Evolutionary conservation across 2,329 filamentous ascomycete species (phyloP).

Genomic region (Exophiala phaeomuriformis): DNA sequence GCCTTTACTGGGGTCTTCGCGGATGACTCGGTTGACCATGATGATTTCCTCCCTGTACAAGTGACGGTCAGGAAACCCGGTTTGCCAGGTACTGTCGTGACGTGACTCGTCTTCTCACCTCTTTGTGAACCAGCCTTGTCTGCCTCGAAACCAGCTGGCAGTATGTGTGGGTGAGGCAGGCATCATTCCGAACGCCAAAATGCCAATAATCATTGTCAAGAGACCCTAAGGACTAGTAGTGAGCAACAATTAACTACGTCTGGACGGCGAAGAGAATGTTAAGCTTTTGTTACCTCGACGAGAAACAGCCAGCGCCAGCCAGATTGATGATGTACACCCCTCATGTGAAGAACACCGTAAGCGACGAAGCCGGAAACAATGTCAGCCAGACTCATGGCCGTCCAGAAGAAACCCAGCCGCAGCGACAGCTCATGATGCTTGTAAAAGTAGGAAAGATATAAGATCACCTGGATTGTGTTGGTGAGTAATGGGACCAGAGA

Average conservation of each 20-base stretch:
- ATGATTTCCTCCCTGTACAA: constrained; percentile 47
- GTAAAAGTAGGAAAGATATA: constrained; percentile 56
- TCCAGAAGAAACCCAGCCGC: constrained; percentile 65
- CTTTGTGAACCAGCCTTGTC: constrained; percentile 53
- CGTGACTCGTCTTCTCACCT: constrained; percentile 17
- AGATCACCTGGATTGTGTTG: constrained; percentile 10
- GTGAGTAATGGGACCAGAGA: too few relatives aligned
- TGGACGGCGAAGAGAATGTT: background rate
- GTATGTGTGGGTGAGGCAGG: constrained; percentile 61
- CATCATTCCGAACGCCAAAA: constrained; percentile 53
- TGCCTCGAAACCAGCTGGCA: constrained; percentile 39
- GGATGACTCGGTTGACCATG: constrained; percentile 52
- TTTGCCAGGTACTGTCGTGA: background rate
- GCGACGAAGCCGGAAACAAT: constrained; percentile 25
- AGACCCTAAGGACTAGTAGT: constrained; percentile 26
- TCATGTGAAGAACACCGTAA: constrained; percentile 32
- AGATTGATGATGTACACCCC: constrained; percentile 32
- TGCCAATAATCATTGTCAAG: constrained; percentile 49
- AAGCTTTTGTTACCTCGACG: background rate
- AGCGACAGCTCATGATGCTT: constrained; percentile 61
- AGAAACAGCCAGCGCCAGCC: constrained; percentile 39
- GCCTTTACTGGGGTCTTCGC: constrained; percentile 55
- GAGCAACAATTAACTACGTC: too few relatives aligned
- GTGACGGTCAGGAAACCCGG: too few relatives aligned
- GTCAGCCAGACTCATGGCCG: constrained; percentile 42